Percentiles rank a stretch among this genome's conserved stretches.
These are phyloP conservation scores for Blastobotrys chiropterorum DNA, from an alignment of 805 yeast genomes.

Conservation along the genomic window DNA sequence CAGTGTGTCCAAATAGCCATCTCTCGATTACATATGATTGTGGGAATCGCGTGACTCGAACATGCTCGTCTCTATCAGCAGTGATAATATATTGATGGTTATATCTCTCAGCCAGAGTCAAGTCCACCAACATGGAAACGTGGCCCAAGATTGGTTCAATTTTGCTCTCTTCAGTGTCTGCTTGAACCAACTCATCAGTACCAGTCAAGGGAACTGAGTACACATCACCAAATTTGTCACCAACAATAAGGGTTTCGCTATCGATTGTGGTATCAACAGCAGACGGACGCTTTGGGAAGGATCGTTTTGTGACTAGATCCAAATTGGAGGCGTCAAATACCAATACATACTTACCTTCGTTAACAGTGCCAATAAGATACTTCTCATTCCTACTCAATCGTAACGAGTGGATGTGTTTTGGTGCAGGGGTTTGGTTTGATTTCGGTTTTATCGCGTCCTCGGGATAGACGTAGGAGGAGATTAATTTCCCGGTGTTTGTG, in stretches of 20 bases:
- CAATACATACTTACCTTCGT: constrained; percentile 74
- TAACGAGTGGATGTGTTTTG: constrained; percentile 54
- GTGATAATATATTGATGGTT: constrained; percentile 56
- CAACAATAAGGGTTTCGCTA: constrained; percentile 52
- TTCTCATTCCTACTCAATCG: constrained; percentile 47
- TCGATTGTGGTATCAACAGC: constrained; percentile 57
- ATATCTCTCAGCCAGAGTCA: constrained; percentile 41
- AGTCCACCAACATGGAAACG: constrained; percentile 91
- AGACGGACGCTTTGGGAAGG: constrained; percentile 89
- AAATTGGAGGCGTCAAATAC: constrained; percentile 46
- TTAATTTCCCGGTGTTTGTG: not conserved
- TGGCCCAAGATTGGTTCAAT: constrained; percentile 82
- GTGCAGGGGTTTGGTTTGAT: constrained; percentile 1
- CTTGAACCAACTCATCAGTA: constrained; percentile 17
- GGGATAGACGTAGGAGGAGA: not conserved
- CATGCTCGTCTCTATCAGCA: constrained; percentile 95
- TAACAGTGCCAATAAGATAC: constrained; percentile 63
- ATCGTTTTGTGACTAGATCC: constrained; percentile 56
- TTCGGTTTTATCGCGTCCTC: not conserved
- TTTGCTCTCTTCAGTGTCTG: constrained; percentile 25
- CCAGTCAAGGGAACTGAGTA: constrained; percentile 49
- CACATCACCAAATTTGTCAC: constrained; percentile 96
- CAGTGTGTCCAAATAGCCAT: constrained; percentile 81
- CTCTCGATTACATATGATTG: constrained; percentile 68
- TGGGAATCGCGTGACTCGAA: constrained; percentile 76